Percentiles rank a stretch among this genome's conserved stretches.
Conservation (phyloP, 768 basidiomycete species). For the Phlegmacium glaucopus region DNA sequence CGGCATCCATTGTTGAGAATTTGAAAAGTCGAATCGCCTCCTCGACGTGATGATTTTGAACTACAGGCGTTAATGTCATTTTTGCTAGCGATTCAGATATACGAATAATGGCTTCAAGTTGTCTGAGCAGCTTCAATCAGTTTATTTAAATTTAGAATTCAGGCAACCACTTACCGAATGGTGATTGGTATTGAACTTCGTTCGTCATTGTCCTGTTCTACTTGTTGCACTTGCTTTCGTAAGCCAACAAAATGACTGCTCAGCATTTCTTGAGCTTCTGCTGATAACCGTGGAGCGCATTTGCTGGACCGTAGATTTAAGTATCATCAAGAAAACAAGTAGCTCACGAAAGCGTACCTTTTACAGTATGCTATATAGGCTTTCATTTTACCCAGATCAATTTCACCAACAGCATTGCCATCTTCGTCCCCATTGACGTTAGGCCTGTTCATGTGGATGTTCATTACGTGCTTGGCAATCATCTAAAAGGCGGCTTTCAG, state of each 20-base stretch:
- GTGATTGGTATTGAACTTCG: slow-evolving; percentile 98
- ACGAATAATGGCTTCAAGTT: slow-evolving; percentile 98
- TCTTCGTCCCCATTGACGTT: slow-evolving; percentile 59
- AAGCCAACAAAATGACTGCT: slow-evolving; percentile 93
- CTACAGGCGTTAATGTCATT: slow-evolving; percentile 81
- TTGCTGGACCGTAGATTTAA: slow-evolving; percentile 50
- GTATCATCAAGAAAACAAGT: background rate
- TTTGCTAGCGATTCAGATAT: slow-evolving; percentile 98
- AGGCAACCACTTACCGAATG: slow-evolving; percentile 64
- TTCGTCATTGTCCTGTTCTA: slow-evolving; percentile 96
- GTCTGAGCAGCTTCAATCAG: slow-evolving; percentile 34
- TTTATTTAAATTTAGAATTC: background rate
- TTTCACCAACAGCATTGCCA: slow-evolving; percentile 76
- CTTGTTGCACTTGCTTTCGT: slow-evolving; percentile 90
- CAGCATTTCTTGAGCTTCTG: slow-evolving; percentile 94
- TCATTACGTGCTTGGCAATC: slow-evolving; percentile 98
- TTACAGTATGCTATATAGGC: slow-evolving; percentile 96
- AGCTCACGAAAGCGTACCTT: slow-evolving; percentile 44
- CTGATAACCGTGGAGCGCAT: slow-evolving; percentile 92
- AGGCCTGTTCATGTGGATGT: slow-evolving; percentile 94
- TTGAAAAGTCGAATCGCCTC: slow-evolving; percentile 98
- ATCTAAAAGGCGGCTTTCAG: slow-evolving; percentile 43
- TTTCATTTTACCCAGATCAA: slow-evolving; percentile 98
- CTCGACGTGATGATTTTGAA: slow-evolving; percentile 92
- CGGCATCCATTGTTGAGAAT: slow-evolving; percentile 98